phyloP scores from a whole-genome alignment of 805 yeast species.

The Cephaloascus albidus region DNA sequence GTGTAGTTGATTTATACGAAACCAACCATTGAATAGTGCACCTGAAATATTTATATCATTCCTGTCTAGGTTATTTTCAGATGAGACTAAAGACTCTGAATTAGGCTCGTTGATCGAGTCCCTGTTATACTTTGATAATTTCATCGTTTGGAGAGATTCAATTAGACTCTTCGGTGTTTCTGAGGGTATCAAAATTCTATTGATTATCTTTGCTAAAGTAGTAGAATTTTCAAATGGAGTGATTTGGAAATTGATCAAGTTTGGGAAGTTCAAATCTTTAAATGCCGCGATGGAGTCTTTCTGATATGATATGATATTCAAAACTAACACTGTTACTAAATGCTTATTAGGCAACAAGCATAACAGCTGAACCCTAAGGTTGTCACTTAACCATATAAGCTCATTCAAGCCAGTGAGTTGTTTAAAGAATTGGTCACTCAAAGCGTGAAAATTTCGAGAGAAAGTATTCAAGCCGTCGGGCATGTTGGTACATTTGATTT shows the following conservation, averaged over 20 bases:
- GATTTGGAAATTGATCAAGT: conserved; percentile 20
- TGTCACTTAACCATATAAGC: conserved; percentile 21
- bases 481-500: conserved; percentile 21
- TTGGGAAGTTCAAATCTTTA: conserved; percentile 12
- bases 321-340: conserved; percentile 13
- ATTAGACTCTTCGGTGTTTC: conserved; percentile 14
- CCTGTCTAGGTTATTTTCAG: too few species aligned
- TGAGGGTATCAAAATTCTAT: conserved; percentile 4
- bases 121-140: background rate
- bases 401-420: conserved; percentile 16
- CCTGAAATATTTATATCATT: background rate
- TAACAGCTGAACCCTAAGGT: conserved; percentile 17
- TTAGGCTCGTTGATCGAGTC: background rate
- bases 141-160: conserved; percentile 6
- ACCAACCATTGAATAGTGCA: background rate
- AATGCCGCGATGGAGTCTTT: conserved; percentile 4
- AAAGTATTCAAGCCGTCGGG: conserved; percentile 32
- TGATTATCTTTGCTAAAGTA: conserved; percentile 13
- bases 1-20: background rate
- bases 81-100: background rate
- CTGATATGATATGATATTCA: conserved; percentile 20
- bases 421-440: conserved; percentile 16
- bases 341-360: conserved; percentile 18
- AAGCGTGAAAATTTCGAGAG: conserved; percentile 18
- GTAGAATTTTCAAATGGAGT: conserved; percentile 21